These are phyloP conservation scores for Poterioochromonas sp. DNA, from an alignment of 352 stramenopile species.

Conservation along the genomic window DNA sequence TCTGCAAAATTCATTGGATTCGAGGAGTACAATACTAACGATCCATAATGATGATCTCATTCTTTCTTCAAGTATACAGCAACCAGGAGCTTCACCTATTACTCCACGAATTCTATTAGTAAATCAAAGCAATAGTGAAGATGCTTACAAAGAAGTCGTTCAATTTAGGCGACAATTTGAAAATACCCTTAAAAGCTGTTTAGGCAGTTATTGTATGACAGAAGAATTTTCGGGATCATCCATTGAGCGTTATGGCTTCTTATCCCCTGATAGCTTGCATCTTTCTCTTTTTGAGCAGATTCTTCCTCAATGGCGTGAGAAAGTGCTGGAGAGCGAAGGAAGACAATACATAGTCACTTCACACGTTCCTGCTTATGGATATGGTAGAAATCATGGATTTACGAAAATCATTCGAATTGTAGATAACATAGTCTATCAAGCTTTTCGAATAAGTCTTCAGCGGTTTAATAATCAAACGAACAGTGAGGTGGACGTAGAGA, in stretches of 20 bases:
- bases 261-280: neutral
- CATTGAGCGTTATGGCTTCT: neutral
- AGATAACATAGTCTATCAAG: neutral
- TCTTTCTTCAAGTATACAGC: no score
- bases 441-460: no score
- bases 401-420: constrained; percentile 27
- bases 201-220: constrained; percentile 16
- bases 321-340: neutral
- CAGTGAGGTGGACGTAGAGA: no score
- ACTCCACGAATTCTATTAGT: no score
- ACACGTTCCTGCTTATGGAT: constrained; percentile 33
- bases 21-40: no score
- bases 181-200: constrained; percentile 14
- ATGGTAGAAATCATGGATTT: constrained; percentile 32
- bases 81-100: no score
- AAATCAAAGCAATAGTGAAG: no score
- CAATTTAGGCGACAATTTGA: no score
- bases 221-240: neutral
- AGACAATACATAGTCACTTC: neutral
- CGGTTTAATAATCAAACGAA: no score
- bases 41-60: no score
- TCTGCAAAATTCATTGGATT: no score
- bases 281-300: neutral
- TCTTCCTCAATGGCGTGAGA: neutral
- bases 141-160: no score